These are phyloP conservation scores for Pestalotiopsis sp. DNA, from an alignment of 2,329 filamentous ascomycete genomes.

Conservation along the genomic window DNA sequence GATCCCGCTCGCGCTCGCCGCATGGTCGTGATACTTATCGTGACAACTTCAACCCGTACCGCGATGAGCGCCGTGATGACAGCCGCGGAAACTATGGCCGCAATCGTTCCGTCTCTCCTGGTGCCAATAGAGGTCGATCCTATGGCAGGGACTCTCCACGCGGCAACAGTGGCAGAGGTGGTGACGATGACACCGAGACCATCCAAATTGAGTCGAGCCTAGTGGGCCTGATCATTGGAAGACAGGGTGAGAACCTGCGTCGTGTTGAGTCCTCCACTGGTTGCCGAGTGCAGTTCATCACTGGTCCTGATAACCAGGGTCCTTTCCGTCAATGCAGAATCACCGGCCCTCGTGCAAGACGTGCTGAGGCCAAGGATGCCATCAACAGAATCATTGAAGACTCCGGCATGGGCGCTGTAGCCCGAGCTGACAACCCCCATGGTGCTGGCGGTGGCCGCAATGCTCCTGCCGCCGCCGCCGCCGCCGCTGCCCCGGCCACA, in stretches of 20 bases:
- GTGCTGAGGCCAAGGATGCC: constrained; percentile 78
- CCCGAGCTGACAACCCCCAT: constrained; percentile 42
- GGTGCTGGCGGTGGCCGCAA: constrained; percentile 22
- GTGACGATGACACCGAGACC: constrained; percentile 75
- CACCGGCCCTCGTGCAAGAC: constrained; percentile 70
- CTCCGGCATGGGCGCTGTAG: constrained; percentile 64
- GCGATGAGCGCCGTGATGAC: constrained; percentile 80
- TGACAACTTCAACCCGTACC: constrained; percentile 80
- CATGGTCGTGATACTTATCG: constrained; percentile 69
- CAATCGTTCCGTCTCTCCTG: constrained; percentile 75
- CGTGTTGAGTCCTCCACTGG: constrained; percentile 82
- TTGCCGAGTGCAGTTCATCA: constrained; percentile 86
- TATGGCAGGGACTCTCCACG: constrained; percentile 62
- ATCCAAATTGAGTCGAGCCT: constrained; percentile 86
- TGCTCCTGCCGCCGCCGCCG: constrained; percentile 16
- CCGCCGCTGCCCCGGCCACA: constrained; percentile 32
- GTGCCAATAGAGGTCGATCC: constrained; percentile 52
- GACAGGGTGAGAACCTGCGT: constrained; percentile 85
- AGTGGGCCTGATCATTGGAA: constrained; percentile 88
- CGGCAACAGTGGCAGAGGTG: constrained; percentile 50
- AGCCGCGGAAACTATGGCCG: constrained; percentile 59
- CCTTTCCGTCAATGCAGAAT: constrained; percentile 85
- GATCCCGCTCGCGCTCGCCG: constrained; percentile 75
- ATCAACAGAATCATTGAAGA: constrained; percentile 90
- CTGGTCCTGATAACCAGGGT: constrained; percentile 71